A percentile compares a stretch with the other conserved stretches of the same genome.
Conservation (phyloP, 805 yeast species). For the Candida vartiovaarae region DNA sequence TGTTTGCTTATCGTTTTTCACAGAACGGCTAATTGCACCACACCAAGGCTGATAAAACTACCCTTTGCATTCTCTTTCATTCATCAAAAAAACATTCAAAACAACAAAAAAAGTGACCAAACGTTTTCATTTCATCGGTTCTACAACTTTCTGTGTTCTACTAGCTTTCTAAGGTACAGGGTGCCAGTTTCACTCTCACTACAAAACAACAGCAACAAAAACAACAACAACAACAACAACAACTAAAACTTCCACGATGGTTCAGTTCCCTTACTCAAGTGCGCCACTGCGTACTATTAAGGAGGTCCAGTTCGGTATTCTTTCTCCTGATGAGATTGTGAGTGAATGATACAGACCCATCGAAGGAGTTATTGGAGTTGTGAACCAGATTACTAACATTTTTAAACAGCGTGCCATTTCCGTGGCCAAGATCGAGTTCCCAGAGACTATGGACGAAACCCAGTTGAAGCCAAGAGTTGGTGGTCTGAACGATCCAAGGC, state of each 20-base stretch:
- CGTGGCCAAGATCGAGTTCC: slow-evolving; percentile 95
- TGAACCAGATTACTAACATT: slow-evolving; percentile 11
- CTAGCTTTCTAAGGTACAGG: slow-evolving; percentile 1
- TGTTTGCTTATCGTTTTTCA: no score
- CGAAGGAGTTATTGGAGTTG: no score
- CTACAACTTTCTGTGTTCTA: not conserved
- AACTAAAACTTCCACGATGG: slow-evolving; percentile 24
- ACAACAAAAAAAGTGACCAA: slow-evolving; percentile 3
- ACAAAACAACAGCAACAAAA: slow-evolving; percentile 2
- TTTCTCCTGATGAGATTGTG: slow-evolving; percentile 91
- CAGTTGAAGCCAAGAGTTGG: slow-evolving; percentile 93
- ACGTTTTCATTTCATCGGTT: slow-evolving; percentile 1
- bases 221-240: slow-evolving; percentile 1
- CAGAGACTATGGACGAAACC: slow-evolving; percentile 99
- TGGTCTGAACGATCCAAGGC: slow-evolving; percentile 93
- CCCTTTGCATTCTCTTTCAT: not conserved
- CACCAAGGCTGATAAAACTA: not conserved
- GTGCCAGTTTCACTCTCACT: not conserved
- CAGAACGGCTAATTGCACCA: no score
- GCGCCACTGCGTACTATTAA: slow-evolving; percentile 97
- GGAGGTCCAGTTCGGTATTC: slow-evolving; percentile 97
- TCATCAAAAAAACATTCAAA: not conserved
- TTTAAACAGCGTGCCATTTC: slow-evolving; percentile 72
- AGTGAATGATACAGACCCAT: slow-evolving; percentile 15
- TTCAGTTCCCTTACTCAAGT: slow-evolving; percentile 84